Base-by-base conservation (phyloP, 106 monocot species). In the Dendrobium huoshanense region DNA sequence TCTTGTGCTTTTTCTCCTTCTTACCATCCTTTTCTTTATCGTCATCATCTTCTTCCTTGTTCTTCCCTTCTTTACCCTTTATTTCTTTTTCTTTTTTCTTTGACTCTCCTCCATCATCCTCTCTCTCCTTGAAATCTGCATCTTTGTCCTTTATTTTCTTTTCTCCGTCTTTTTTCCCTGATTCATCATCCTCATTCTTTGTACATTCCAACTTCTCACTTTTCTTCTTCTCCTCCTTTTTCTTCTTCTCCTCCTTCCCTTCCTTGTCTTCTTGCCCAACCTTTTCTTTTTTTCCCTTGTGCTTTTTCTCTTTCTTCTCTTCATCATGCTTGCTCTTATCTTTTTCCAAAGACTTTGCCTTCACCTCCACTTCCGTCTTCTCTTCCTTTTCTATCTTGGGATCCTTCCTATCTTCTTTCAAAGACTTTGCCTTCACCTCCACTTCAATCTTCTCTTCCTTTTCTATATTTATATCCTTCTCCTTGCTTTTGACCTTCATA, bases 71-170 rank as follows among this genome's bases (percentile, higher is more conserved):
- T 73, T 41, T 73, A 3, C 29, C 41, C 41, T 41, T 73, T 41
- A 20, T 73, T 0, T 73, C 19, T 40, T 40, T 5, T 18, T 73
- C 41, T 41, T 48, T 37, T 43, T n/a, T 79, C 20, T 42, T 67
- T 5, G 45, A 10, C 4, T n/a, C 49, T 4, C 54, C 22, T 15
- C 27, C 83, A 16, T 45, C 0, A n/a, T 45, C 16, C 20, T 83
- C 56, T 6, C 16, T 54, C 17, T 76, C 59, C 3, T 76, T 64
- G 37, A 24, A 45, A 41, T 59, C 79, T 65, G 4, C 68, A 68
- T 72, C 49, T 17, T 72, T 67, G 7, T 55, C 61, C 75, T 73
- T 83, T 22, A 72, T 56, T 76, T 68, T 67, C 10, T 19, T 85
- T 54, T 49, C 76, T 72, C 3, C 41, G 67, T 77, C 7, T 58